Evolutionary conservation across 1,139 yeast species (phyloP).

Genomic region (Taphrina sp.): DNA sequence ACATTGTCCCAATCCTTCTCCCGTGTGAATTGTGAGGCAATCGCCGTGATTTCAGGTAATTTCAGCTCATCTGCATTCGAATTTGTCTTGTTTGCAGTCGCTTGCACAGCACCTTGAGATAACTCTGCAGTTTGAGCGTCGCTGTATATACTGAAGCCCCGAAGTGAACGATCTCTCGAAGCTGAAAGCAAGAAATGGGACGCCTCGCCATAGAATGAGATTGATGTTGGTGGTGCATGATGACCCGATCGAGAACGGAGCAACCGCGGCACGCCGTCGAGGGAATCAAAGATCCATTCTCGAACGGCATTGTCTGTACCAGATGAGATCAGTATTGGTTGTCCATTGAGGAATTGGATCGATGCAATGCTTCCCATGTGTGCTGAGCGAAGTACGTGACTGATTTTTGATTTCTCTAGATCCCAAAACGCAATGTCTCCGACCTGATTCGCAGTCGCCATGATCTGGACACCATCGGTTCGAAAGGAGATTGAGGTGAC

Average conservation of each 20-base stretch:
- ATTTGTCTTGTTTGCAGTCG: slow-evolving; percentile 51
- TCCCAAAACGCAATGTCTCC: slow-evolving; percentile 90
- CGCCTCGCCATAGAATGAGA: slow-evolving; percentile 73
- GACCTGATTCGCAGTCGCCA: slow-evolving; percentile 72
- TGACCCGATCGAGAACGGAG: slow-evolving; percentile 96
- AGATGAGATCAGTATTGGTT: slow-evolving; percentile 83
- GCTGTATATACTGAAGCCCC: slow-evolving; percentile 89
- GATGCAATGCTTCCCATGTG: slow-evolving; percentile 61
- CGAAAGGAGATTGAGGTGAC: slow-evolving; percentile 79
- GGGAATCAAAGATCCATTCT: slow-evolving; percentile 91
- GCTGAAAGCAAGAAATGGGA: slow-evolving; percentile 86
- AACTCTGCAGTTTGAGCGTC: slow-evolving; percentile 96
- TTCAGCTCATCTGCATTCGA: slow-evolving; percentile 57
- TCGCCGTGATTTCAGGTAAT: slow-evolving; percentile 70
- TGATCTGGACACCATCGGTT: slow-evolving; percentile 83
- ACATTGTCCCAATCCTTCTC: slow-evolving; percentile 95
- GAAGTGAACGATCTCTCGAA: slow-evolving; percentile 78
- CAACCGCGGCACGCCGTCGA: slow-evolving; percentile 76
- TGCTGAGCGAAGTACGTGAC: slow-evolving; percentile 70
- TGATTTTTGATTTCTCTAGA: slow-evolving; percentile 64
- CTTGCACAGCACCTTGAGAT: slow-evolving; percentile 66
- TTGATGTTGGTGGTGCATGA: slow-evolving; percentile 79
- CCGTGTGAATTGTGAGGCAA: slow-evolving; percentile 74
- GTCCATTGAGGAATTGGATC: slow-evolving; percentile 80
- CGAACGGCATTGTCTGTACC: slow-evolving; percentile 90